These are phyloP conservation scores for Babesia bigemina DNA, from an alignment of 169 alveolate species.

Conservation along the genomic window DNA sequence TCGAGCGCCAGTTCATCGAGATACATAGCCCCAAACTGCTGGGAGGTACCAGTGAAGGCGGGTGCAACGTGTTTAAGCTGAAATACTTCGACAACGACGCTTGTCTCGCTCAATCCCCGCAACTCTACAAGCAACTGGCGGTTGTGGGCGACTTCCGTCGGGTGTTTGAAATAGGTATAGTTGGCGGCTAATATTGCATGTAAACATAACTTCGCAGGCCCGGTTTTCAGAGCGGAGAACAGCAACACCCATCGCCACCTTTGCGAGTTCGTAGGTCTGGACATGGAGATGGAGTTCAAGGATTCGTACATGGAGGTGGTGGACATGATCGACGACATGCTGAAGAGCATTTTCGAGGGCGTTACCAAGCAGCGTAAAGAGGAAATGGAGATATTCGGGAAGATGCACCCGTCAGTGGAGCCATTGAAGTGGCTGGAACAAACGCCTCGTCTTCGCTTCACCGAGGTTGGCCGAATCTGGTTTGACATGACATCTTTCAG, in stretches of 20 bases:
- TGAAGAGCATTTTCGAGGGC: conserved; percentile 88
- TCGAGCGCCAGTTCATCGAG: conserved; percentile 90
- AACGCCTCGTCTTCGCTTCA: conserved; percentile 58
- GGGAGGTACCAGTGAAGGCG: conserved; percentile 99
- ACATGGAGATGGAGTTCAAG: conserved; percentile 95
- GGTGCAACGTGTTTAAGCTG: conserved; percentile 94
- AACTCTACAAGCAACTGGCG: conserved; percentile 99
- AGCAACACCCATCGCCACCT: conserved; percentile 98
- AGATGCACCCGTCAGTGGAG: conserved; percentile 37
- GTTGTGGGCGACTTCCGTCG: conserved; percentile 93
- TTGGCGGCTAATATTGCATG: too few species aligned
- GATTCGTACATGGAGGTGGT: conserved; percentile 95
- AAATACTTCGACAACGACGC: conserved; percentile 90
- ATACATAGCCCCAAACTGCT: conserved; percentile 99
- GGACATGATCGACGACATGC: conserved; percentile 90
- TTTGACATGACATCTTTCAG: conserved; percentile 5
- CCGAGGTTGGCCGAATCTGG: conserved; percentile 40
- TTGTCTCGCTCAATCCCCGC: conserved; percentile 98
- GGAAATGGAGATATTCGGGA: conserved; percentile 69
- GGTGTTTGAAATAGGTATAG: conserved; percentile 97
- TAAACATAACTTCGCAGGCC: conserved; percentile 69
- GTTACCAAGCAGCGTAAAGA: conserved; percentile 75
- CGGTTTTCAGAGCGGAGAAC: conserved; percentile 99
- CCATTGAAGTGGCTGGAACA: conserved; percentile 51
- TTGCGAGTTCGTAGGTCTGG: conserved; percentile 99